phyloP scores from a whole-genome alignment of 2,329 filamentous ascomycete genomes.

The Elsinoe fawcettii region DNA sequence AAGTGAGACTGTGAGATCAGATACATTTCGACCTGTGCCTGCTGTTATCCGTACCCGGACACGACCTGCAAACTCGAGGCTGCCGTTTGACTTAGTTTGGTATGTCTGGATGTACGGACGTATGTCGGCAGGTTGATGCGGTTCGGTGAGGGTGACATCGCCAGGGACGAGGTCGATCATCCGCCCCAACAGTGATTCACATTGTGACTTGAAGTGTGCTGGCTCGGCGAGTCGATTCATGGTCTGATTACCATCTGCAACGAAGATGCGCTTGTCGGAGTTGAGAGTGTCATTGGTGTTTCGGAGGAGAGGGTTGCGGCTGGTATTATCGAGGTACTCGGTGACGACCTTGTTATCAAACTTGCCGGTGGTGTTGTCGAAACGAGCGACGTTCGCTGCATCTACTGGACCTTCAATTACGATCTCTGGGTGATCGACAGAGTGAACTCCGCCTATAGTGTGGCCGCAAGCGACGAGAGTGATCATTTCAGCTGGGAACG shows the following conservation, averaged over 20 bases:
- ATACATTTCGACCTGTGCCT: not conserved
- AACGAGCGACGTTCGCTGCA: constrained; percentile 22
- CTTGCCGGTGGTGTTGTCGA: constrained; percentile 24
- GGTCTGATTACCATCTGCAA: constrained; percentile 27
- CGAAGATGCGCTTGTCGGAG: constrained; percentile 30
- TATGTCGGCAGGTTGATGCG: not conserved
- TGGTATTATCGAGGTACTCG: constrained; percentile 28
- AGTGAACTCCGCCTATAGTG: constrained; percentile 31
- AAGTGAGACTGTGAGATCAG: not conserved
- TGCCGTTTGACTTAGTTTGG: not conserved
- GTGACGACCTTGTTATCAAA: constrained; percentile 28
- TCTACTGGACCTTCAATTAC: constrained; percentile 22
- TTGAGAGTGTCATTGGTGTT: constrained; percentile 26
- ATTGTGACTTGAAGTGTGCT: not conserved
- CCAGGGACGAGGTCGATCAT: constrained; percentile 12
- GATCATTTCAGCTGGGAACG: constrained; percentile 22
- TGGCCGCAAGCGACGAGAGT: constrained; percentile 31
- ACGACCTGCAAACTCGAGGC: not conserved
- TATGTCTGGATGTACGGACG: constrained; percentile 4
- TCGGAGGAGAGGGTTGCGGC: constrained; percentile 25
- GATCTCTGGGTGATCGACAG: constrained; percentile 27
- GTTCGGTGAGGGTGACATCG: constrained; percentile 6
- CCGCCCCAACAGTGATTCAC: not conserved
- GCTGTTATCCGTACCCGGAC: not conserved
- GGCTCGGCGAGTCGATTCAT: constrained; percentile 24